Evolutionary conservation across 192 early-diverging fungal genomes (phyloP), one percentile per base, ranked within the genome.

Genomic region (Powellomyces hirtus): DNA sequence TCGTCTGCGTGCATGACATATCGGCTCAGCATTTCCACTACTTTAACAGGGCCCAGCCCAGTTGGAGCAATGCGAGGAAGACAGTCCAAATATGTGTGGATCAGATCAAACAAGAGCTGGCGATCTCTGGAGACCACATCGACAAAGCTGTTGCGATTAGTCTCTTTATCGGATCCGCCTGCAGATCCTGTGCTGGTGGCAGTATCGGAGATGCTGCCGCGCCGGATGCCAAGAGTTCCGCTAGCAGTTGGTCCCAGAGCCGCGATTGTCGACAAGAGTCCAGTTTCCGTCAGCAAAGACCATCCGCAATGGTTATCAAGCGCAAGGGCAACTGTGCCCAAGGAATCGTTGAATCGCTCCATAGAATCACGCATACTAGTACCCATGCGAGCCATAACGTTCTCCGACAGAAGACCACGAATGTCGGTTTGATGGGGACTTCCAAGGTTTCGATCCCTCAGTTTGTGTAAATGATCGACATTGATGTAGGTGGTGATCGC

Each of bases 1-100:
- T 90, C 88, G 75, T 99, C 94, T n/a, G 86, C 81, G 76, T 96
- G 95, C 2, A 93, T 77, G 0, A 89, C 83, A 58, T 92, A 97
- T 29, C 89, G 78, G 18, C 88, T 80, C 24, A 99, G 69, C 64
- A 92, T 89, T 35, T 96, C 95, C 0, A 96, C 80, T 1, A 96
- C 56, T 42, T 81, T 84, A 20, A 76, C 66, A 14, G 88, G 71
- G 0, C 79, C 72, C 0, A 91, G 74, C 30, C 88, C 87, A 7
- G 86, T 79, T 34, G 90, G 91, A 55, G 82, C 76, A 13, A 89
- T 73, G 6, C 90, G 75, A 11, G 94, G 94, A 27, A 94, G 71
- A 38, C 82, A 77, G 42, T 90, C 87, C 16, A 96, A 71, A 72
- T 86, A 85, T 1, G 89, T 87, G 29, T 75, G 82, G 50, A 93